Base-by-base conservation (phyloP, 1,284 basidiomycete genomes). In the Naganishia sp. region DNA sequence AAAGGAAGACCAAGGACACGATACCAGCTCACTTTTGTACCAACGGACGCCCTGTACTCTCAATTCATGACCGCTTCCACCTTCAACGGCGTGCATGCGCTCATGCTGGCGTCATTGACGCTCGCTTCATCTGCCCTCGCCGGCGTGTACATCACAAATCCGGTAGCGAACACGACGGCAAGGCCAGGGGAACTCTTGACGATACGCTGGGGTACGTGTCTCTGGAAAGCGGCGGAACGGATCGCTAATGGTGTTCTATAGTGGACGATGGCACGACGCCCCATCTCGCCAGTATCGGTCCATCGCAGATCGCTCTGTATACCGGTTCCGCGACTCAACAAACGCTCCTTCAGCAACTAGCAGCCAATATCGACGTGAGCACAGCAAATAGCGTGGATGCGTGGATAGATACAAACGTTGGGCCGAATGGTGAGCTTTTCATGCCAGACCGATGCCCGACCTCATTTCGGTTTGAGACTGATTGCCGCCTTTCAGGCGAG, bases 341-440 rank as follows among this genome's bases (percentile, higher is more conserved):
- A 86, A 88, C 87, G 17, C 74, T 77, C n/a, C 80, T 94, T 32
- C 90, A 92, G 76, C 72, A 78, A 39, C 83, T 94, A 66, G 79
- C 82, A 31, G 72, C 77, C 17, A 82, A 75, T 66, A 81, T 88
- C 62, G 84, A 92, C 75, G 89, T 92, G 18, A 82, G 85, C 41
- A 83, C 81, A 25, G 81, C 82, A 2, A 74, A 75, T 41, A 81
- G 82, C 13, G 70, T 89, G 68, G 68, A 76, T 41, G 89, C 90
- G 77, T 87, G 83, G 15, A 85, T 88, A 21, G 80, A 88, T 73
- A 73, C 85, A 0, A 73, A 76, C 45, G 84, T 88, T 55, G 92
- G 91, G 7, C 84, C 86, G 42, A 81, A 86, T 67, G 74, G 75
- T 72, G 72, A 28, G 52, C 42, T 21, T 13, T 11, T 2, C 4